Percentiles rank a stretch among this genome's conserved stretches.
Evolutionary conservation across 2,329 filamentous ascomycete genomes (phyloP).

Genomic region (Cercospora janseana): DNA sequence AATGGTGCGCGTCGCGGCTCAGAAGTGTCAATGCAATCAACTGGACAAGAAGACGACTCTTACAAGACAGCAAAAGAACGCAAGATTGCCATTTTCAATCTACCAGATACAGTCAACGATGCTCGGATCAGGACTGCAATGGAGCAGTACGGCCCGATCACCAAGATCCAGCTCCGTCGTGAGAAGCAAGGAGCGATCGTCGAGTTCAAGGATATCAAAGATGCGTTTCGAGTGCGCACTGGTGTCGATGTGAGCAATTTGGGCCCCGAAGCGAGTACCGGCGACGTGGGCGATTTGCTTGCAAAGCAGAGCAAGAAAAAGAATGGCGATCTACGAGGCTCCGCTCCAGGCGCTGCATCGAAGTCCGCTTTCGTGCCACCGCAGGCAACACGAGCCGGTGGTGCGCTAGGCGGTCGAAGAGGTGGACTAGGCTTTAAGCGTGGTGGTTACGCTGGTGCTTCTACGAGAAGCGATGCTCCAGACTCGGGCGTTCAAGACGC

Average conservation of each 20-base stretch:
- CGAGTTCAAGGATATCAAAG: conserved; percentile 69
- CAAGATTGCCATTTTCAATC: conserved; percentile 76
- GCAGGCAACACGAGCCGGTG: conserved; percentile 46
- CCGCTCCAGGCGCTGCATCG: conserved; percentile 32
- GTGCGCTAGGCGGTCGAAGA: conserved; percentile 45
- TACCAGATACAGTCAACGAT: conserved; percentile 91
- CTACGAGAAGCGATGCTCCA: conserved; percentile 25
- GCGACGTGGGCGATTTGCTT: conserved; percentile 54
- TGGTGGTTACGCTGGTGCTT: conserved; percentile 32
- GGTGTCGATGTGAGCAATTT: conserved; percentile 43
- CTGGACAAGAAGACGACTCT: conserved; percentile 23
- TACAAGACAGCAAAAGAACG: conserved; percentile 51
- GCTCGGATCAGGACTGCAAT: conserved; percentile 72
- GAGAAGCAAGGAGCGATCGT: conserved; percentile 82
- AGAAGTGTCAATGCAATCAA: conserved; percentile 32
- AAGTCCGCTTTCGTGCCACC: conserved; percentile 28
- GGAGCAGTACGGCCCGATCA: conserved; percentile 66
- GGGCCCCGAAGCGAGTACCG: conserved; percentile 45
- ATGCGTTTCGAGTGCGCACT: conserved; percentile 68
- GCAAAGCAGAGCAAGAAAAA: conserved; percentile 41
- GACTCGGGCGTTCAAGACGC: conserved; percentile 29
- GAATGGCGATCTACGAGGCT: conserved; percentile 24
- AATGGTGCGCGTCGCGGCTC: conserved; percentile 31
- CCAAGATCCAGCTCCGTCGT: conserved; percentile 75
- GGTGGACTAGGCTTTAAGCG: conserved; percentile 53